Percentiles rank a stretch among this genome's conserved stretches.
phyloP scores from a whole-genome alignment of 2,329 filamentous ascomycete genomes.

The Ascochyta fabae region DNA sequence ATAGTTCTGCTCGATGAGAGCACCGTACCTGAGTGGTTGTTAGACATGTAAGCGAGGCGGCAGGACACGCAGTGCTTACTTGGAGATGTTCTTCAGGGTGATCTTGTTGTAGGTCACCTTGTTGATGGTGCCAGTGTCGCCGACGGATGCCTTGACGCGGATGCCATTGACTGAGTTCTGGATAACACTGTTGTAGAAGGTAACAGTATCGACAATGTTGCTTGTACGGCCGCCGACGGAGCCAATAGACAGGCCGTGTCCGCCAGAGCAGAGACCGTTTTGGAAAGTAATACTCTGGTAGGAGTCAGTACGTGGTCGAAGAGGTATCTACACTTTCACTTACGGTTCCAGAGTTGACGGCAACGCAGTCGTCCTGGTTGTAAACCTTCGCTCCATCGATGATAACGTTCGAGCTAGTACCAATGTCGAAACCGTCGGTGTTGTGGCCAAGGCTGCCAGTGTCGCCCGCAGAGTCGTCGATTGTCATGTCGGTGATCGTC shows the following conservation, averaged over 20 bases:
- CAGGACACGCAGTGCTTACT: slow-evolving; percentile 34
- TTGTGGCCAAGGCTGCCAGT: slow-evolving; percentile 50
- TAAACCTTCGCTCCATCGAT: slow-evolving; percentile 59
- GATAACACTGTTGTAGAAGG: slow-evolving; percentile 58
- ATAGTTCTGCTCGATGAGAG: slow-evolving; percentile 61
- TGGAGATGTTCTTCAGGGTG: slow-evolving; percentile 51
- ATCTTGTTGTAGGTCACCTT: slow-evolving; percentile 57
- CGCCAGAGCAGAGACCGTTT: slow-evolving; percentile 57
- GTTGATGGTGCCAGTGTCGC: slow-evolving; percentile 58
- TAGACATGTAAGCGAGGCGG: not conserved
- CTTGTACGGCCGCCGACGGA: slow-evolving; percentile 62
- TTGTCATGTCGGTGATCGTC: slow-evolving; percentile 57
- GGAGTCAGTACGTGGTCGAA: slow-evolving; percentile 1
- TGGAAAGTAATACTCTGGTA: slow-evolving; percentile 40
- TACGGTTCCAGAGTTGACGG: slow-evolving; percentile 61
- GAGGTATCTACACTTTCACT: slow-evolving; percentile 2
- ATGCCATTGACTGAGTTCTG: slow-evolving; percentile 62
- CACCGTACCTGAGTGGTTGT: slow-evolving; percentile 44
- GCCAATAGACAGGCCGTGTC: slow-evolving; percentile 65
- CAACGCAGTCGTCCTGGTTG: slow-evolving; percentile 67
- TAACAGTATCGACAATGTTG: slow-evolving; percentile 61
- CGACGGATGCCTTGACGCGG: slow-evolving; percentile 63
- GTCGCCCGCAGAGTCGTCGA: slow-evolving; percentile 64
- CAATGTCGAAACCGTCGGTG: slow-evolving; percentile 65
- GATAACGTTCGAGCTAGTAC: slow-evolving; percentile 54